A percentile compares a stretch with the other conserved stretches of the same genome.
Evolutionary conservation across 169 alveolate species (phyloP).

Genomic region (Plasmodium gonderi): DNA sequence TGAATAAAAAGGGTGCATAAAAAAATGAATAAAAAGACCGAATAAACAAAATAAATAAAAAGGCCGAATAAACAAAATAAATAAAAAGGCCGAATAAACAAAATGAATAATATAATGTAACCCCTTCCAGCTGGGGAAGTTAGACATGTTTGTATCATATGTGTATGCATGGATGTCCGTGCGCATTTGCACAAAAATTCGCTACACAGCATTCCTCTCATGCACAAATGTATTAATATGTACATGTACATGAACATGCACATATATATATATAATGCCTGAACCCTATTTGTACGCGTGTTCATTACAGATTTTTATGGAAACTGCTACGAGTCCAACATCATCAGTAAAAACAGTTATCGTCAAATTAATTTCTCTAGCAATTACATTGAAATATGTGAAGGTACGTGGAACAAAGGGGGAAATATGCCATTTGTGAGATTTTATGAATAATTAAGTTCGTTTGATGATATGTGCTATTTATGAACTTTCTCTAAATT

Average conservation of each 20-base stretch:
- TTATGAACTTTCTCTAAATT: too few species aligned
- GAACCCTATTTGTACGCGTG: not conserved
- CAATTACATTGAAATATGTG: constrained; percentile 40
- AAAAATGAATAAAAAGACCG: not conserved
- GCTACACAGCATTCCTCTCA: too few species aligned
- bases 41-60: not conserved
- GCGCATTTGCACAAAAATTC: too few species aligned
- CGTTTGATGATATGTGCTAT: too few species aligned
- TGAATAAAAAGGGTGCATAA: not conserved
- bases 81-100: too few species aligned
- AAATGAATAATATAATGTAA: too few species aligned
- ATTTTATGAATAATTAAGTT: too few species aligned
- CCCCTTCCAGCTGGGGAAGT: too few species aligned
- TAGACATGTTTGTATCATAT: too few species aligned
- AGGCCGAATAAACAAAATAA: not conserved
- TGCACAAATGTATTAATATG: not conserved
- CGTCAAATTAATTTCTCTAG: constrained; percentile 44
- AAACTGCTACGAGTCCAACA: constrained; percentile 45
- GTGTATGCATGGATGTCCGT: too few species aligned
- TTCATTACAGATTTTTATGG: constrained; percentile 22
- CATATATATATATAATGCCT: constrained; percentile 1
- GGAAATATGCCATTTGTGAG: not conserved
- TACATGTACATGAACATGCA: not conserved
- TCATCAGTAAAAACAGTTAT: not conserved
- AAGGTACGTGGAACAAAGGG: not conserved